phyloP scores from a whole-genome alignment of 345 rosid species.

The Bruguiera parviflora region DNA sequence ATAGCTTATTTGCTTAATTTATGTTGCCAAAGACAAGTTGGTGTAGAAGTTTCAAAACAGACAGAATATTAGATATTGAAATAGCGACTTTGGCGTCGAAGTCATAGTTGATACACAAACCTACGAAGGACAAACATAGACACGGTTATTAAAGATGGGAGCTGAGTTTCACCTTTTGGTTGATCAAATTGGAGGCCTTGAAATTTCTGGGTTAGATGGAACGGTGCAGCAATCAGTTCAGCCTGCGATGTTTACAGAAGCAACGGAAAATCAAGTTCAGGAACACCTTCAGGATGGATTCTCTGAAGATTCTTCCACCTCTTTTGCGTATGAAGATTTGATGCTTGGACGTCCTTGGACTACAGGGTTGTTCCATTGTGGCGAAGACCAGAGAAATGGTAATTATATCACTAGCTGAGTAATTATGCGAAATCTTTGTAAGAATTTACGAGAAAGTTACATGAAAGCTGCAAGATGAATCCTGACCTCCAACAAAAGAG shows the following conservation, averaged over 20 bases:
- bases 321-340: constrained; percentile 16
- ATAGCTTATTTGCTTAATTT: not conserved
- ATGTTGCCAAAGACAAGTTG: not conserved
- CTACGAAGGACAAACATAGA: not conserved
- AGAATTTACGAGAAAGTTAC: too few relatives aligned
- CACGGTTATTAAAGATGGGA: not conserved
- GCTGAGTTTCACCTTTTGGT: not conserved
- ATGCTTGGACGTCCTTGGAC: constrained; percentile 39
- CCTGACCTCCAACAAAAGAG: too few relatives aligned
- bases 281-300: not conserved
- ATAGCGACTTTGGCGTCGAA: not conserved
- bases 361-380: constrained; percentile 43
- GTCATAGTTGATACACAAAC: not conserved
- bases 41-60: too few relatives aligned
- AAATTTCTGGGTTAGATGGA: not conserved
- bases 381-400: constrained; percentile 39
- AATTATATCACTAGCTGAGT: not conserved
- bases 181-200: constrained; percentile 8
- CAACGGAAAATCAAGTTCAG: not conserved
- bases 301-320: not conserved
- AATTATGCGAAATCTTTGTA: too few relatives aligned
- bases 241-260: not conserved
- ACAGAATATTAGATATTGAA: too few relatives aligned
- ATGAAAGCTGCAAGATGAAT: not conserved
- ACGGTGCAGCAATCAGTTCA: constrained; percentile 4